Evolutionary conservation across 75 land plant species (phyloP).

Genomic region (Picea glauca): DNA sequence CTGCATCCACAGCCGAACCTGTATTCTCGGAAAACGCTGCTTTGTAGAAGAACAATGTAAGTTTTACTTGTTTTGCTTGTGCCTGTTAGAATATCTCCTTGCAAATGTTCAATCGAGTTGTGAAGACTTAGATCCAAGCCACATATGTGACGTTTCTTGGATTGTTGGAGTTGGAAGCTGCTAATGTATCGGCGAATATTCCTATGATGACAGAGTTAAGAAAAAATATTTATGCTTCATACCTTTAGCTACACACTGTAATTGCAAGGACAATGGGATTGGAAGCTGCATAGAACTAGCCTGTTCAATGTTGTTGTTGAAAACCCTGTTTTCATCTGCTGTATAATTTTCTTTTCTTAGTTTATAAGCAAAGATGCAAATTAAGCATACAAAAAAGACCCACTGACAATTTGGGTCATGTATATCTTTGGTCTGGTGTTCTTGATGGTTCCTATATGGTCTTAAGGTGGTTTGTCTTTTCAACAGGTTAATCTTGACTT

Average conservation of each 20-base stretch:
- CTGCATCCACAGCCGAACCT: too few species aligned
- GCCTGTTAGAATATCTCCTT: neutral
- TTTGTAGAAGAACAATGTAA: too few species aligned
- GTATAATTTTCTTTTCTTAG: neutral
- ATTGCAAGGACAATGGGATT: too few species aligned
- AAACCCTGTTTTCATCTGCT: neutral
- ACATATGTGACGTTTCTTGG: neutral
- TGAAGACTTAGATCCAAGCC: neutral
- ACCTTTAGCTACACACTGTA: too few species aligned
- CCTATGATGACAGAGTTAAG: neutral
- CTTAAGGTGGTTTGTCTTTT: neutral
- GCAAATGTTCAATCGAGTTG: neutral
- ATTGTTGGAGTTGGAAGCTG: neutral
- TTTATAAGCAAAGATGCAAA: neutral
- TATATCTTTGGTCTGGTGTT: neutral
- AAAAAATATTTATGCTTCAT: too few species aligned
- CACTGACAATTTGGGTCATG: neutral
- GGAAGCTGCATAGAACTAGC: too few species aligned
- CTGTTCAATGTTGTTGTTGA: too few species aligned
- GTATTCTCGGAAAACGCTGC: too few species aligned
- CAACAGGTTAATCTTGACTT: conserved; percentile 95
- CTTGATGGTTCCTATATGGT: neutral
- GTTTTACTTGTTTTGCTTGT: neutral
- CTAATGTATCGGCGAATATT: neutral
- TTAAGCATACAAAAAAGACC: neutral